These are phyloP conservation scores for Reutealis trisperma DNA, from an alignment of 345 rosid genomes.

Conservation along the genomic window DNA sequence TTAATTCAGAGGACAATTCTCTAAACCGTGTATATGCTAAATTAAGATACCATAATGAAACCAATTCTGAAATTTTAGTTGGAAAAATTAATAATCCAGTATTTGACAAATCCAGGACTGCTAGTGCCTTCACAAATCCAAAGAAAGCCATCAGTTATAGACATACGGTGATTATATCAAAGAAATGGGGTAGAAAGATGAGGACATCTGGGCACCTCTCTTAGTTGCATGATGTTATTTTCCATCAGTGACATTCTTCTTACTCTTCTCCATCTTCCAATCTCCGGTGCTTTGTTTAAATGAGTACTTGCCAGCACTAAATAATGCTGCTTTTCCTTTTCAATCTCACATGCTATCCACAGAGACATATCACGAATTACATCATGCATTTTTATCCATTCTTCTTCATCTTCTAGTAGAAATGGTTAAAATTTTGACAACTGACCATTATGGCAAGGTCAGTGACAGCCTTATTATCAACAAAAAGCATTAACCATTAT, in stretches of 20 bases:
- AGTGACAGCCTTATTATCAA: too few relatives aligned
- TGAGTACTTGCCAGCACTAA: constrained; percentile 15
- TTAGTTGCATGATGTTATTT: constrained; percentile 18
- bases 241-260: constrained; percentile 36
- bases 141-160: too few relatives aligned
- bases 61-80: neutral
- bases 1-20: neutral
- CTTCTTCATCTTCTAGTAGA: too few relatives aligned
- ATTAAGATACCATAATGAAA: constrained; percentile 16
- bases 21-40: neutral
- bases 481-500: too few relatives aligned
- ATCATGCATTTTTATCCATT: too few relatives aligned
- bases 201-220: constrained; percentile 14
- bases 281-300: constrained; percentile 15
- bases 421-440: too few relatives aligned
- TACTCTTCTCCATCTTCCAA: constrained; percentile 18
- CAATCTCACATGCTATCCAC: constrained; percentile 31
- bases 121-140: neutral
- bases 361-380: constrained; percentile 41
- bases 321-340: constrained; percentile 12
- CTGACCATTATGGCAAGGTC: too few relatives aligned
- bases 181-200: constrained; percentile 35
- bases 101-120: constrained; percentile 5
- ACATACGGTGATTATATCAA: neutral
- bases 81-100: neutral